phyloP scores from a whole-genome alignment of 2,329 filamentous ascomycete genomes.

The Lachnellula subtilissima region DNA sequence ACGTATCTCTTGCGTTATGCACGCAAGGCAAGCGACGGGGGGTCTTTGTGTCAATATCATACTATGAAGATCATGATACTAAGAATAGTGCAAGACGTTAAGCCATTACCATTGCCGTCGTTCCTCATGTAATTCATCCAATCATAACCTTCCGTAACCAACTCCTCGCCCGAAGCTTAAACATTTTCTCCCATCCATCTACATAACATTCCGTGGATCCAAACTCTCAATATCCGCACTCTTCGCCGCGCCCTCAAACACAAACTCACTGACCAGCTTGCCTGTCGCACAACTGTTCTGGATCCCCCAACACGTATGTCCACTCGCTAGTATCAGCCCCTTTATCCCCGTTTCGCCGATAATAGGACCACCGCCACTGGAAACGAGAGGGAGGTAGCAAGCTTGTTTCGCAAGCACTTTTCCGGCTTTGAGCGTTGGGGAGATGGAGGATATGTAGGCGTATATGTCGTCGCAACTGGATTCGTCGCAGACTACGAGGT shows the following conservation, averaged over 20 bases:
- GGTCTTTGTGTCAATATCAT: too few species aligned
- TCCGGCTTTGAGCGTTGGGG: constrained; percentile 61
- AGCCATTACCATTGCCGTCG: too few species aligned
- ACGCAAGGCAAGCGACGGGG: too few species aligned
- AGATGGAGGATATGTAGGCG: constrained; percentile 66
- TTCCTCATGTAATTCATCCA: too few species aligned
- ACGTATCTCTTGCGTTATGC: too few species aligned
- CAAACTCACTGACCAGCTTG: constrained; percentile 71
- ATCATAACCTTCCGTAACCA: too few species aligned
- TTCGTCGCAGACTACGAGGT: constrained; percentile 71
- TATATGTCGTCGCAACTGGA: constrained; percentile 78
- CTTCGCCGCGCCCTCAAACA: constrained; percentile 66
- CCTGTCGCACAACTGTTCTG: constrained; percentile 91
- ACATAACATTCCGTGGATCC: constrained; percentile 58
- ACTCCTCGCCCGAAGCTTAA: too few species aligned
- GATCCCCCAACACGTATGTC: constrained; percentile 97
- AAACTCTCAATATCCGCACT: constrained; percentile 63
- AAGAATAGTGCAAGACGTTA: too few species aligned
- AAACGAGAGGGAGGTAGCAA: constrained; percentile 73
- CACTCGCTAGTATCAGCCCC: constrained; percentile 76
- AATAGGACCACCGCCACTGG: constrained; percentile 58
- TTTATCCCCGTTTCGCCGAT: constrained; percentile 69
- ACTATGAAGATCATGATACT: too few species aligned
- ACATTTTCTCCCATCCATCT: background rate
- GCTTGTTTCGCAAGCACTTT: constrained; percentile 74